A percentile compares a stretch with the other conserved stretches of the same genome.
Conservation (phyloP, 2,329 filamentous ascomycete genomes). For the Colletotrichum falcatum region DNA sequence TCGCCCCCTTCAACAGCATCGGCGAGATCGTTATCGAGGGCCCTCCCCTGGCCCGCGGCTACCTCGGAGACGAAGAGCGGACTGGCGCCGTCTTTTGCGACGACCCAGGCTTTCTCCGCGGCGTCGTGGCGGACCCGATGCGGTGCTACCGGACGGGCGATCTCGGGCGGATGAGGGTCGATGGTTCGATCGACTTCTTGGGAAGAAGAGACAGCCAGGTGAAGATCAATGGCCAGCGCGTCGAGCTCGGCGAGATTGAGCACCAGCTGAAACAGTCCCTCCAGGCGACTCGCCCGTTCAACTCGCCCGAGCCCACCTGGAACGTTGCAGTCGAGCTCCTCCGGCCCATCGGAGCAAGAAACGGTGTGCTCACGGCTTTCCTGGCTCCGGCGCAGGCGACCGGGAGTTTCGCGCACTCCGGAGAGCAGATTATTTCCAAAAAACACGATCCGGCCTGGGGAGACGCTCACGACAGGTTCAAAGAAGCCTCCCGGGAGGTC, state of each 20-base stretch:
- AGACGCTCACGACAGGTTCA: not conserved
- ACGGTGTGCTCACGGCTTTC: conserved; percentile 6
- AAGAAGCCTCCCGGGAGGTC: not conserved
- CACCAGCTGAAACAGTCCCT: conserved; percentile 33
- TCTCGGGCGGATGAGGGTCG: conserved; percentile 25
- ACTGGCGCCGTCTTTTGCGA: conserved; percentile 17
- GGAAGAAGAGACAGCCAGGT: conserved; percentile 42
- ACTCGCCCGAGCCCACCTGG: not conserved
- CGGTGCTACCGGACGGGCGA: conserved; percentile 38
- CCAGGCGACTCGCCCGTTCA: not conserved
- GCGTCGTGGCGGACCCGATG: conserved; percentile 1
- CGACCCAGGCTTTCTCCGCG: conserved; percentile 21
- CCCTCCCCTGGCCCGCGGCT: conserved; percentile 43
- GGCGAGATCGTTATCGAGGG: conserved; percentile 49
- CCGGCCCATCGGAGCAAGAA: not conserved
- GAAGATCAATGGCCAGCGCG: conserved; percentile 41
- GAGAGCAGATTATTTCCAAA: not conserved
- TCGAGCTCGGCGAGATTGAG: conserved; percentile 43
- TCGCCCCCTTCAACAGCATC: conserved; percentile 43
- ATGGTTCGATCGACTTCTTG: conserved; percentile 37
- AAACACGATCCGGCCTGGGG: not conserved
- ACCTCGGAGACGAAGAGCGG: conserved; percentile 15
- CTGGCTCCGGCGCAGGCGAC: not conserved
- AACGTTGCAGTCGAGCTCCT: conserved; percentile 30
- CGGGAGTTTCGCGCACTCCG: too few relatives aligned